Evolutionary conservation across 768 basidiomycete genomes (phyloP).

Genomic region (Clathrus columnatus): DNA sequence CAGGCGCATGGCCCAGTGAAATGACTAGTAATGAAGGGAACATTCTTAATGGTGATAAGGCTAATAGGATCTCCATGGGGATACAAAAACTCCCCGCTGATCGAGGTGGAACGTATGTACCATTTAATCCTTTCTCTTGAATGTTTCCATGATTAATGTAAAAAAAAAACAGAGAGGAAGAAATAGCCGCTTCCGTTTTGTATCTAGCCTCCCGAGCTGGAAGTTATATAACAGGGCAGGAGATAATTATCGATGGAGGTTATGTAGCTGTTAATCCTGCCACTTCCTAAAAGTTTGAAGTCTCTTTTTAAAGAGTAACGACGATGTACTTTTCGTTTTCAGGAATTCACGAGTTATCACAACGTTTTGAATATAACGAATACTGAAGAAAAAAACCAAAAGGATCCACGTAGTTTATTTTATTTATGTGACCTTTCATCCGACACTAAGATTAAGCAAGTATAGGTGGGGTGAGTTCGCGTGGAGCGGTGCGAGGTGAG

Average conservation of each 20-base stretch:
- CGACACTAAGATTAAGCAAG: too few relatives aligned
- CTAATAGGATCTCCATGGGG: constrained; percentile 50
- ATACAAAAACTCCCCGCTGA: constrained; percentile 52
- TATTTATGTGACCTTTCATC: too few relatives aligned
- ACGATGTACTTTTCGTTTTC: too few relatives aligned
- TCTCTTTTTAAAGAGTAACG: too few relatives aligned
- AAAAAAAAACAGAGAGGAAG: constrained; percentile 40
- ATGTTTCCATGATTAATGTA: background rate
- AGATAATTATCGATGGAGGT: constrained; percentile 70
- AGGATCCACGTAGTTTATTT: too few relatives aligned
- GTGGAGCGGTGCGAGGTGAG: too few relatives aligned
- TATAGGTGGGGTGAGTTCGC: too few relatives aligned
- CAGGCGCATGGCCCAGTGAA: constrained; percentile 69
- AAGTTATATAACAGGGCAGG: constrained; percentile 69
- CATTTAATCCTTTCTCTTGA: background rate
- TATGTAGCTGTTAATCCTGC: constrained; percentile 63
- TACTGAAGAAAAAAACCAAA: too few relatives aligned
- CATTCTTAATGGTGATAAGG: constrained; percentile 23
- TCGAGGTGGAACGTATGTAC: constrained; percentile 59
- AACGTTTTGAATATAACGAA: too few relatives aligned
- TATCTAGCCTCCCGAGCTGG: constrained; percentile 70
- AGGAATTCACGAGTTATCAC: too few relatives aligned
- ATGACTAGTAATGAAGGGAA: constrained; percentile 51
- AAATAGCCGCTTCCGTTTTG: constrained; percentile 71
- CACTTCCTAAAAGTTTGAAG: constrained; percentile 1